phyloP scores from a whole-genome alignment of 345 rosid species.

The Rhodamnia rubescens region DNA sequence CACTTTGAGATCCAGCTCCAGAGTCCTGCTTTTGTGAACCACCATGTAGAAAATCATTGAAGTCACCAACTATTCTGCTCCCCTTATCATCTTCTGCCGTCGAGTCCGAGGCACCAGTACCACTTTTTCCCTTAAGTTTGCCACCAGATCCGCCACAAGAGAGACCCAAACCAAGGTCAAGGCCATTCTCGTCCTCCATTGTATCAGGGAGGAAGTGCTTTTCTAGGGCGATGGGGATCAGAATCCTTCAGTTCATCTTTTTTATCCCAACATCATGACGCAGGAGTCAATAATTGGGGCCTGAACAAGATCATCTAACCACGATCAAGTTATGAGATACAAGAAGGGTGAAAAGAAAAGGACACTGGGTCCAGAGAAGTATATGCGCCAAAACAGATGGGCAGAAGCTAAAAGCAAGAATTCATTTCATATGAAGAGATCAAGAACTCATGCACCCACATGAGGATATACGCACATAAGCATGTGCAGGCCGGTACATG shows the following conservation, averaged over 20 bases:
- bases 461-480: not conserved
- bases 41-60: conserved; percentile 61
- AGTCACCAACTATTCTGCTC: conserved; percentile 56
- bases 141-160: conserved; percentile 76
- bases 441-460: not conserved
- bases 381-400: not conserved
- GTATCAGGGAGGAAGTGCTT: not conserved
- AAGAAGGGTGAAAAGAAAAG: not conserved
- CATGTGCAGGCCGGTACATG: not conserved
- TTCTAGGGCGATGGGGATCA: not conserved
- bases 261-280: not conserved
- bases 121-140: conserved; percentile 55
- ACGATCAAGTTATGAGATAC: not conserved
- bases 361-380: not conserved
- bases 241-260: not conserved
- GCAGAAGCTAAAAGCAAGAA: not conserved
- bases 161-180: conserved; percentile 92
- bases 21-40: conserved; percentile 48
- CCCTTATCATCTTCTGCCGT: conserved; percentile 53
- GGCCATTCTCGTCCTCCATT: conserved; percentile 86
- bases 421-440: not conserved
- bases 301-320: not conserved
- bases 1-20: conserved; percentile 47
- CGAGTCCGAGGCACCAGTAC: conserved; percentile 32
- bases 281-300: not conserved